Base-by-base conservation (phyloP, 768 basidiomycete genomes). In the Candolleomyces efflorescens region DNA sequence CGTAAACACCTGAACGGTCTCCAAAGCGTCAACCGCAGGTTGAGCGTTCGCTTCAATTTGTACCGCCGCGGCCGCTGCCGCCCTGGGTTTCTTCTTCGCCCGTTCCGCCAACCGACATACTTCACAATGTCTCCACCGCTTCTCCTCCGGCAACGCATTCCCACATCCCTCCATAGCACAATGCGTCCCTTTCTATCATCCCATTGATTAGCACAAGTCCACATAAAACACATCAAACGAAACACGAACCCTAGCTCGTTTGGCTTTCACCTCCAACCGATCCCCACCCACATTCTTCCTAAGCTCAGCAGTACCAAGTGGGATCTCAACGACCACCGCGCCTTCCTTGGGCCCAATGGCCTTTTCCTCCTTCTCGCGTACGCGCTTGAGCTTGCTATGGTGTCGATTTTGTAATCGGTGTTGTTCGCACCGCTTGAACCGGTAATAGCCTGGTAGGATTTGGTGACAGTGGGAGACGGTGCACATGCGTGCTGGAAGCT, bases 401-500 rank as follows among this genome's bases (percentile, higher is more conserved):
- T 78, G 73, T 45, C 81, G 72, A 57, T 82, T 82, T 66, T 83
- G 82, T n/a, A 79, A 59, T 2, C 82, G 75, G 55, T 84, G 82
- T 57, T 78, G 75, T 59, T 82, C 82, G 66, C 82, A 84, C 36
- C 81, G 78, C 55, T 81, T 79, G 66, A 69, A 84, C 12, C 71
- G 68, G 64, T 82, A 81, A 23, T 70, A 66, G 0, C 73, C 74
- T 0, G 79, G 78, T 2, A 84, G 73, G 45, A 82, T 69, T 50
- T 74, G 74, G 64, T 80, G 80, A 54, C 82, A 84, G 62, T 83
- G 82, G 24, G 80, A 82, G 20, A 84, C 81, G 5, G 79, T 83
- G 61, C 82, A 82, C 77, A 83, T 80, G 13, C 80, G 78, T 5
- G 73, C 67, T 3, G 77, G 72, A 10, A 72, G 67, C 41, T 64